phyloP scores from a whole-genome alignment of 2,329 filamentous ascomycete species.

The Cladosporium sp. region DNA sequence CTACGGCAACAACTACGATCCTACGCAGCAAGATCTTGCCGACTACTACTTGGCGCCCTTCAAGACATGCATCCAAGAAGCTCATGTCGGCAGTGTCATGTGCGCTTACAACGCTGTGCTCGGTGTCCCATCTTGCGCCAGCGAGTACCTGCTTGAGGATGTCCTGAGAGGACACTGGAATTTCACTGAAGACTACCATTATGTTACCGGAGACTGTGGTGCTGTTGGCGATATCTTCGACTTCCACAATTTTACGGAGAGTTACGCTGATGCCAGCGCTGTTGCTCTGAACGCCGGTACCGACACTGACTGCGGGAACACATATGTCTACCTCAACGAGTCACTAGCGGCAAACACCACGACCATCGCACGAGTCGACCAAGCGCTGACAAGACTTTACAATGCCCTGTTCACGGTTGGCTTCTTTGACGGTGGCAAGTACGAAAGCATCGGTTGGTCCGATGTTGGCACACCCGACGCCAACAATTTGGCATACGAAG shows the following conservation, averaged over 20 bases:
- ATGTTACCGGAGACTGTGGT: constrained; percentile 60
- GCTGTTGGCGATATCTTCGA: constrained; percentile 55
- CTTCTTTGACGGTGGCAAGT: constrained; percentile 50
- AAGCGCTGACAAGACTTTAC: constrained; percentile 49
- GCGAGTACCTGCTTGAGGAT: constrained; percentile 55
- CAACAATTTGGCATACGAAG: constrained; percentile 42
- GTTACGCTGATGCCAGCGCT: constrained; percentile 42
- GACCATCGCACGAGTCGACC: constrained; percentile 44
- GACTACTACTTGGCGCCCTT: constrained; percentile 67
- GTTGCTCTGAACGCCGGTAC: constrained; percentile 48
- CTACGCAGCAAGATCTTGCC: constrained; percentile 53
- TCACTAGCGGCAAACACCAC: constrained; percentile 39
- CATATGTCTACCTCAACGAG: constrained; percentile 40
- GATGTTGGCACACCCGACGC: constrained; percentile 53
- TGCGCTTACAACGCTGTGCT: constrained; percentile 56
- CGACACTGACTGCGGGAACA: constrained; percentile 50
- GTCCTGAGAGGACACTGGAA: constrained; percentile 60
- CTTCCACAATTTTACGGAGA: constrained; percentile 37
- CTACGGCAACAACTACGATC: constrained; percentile 50
- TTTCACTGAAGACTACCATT: constrained; percentile 54
- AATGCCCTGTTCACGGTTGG: constrained; percentile 50
- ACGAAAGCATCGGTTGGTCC: constrained; percentile 49
- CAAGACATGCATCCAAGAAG: constrained; percentile 42
- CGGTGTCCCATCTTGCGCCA: constrained; percentile 58
- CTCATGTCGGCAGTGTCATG: constrained; percentile 46